Base-by-base conservation (phyloP, 2,329 filamentous ascomycete genomes). In the Aspergillus brunneoviolaceus region DNA sequence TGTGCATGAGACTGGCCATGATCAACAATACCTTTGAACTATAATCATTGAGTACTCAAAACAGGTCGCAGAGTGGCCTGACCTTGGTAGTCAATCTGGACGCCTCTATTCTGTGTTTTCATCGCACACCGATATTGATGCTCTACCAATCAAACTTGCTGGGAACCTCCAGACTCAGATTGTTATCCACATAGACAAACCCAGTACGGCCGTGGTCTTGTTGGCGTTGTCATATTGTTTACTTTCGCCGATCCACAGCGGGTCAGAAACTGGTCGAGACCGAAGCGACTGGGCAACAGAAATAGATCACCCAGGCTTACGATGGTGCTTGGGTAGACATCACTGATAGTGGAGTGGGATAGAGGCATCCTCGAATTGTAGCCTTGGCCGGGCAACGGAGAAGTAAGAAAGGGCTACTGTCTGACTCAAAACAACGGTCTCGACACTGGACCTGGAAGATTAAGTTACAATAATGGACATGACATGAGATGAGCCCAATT, bases 131-230 rank as follows among this genome's bases (percentile, higher is more conserved):
- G 39, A 45, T 45, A 45, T 5, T 45, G 39, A 19, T 45, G 39
- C 14, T 45, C 39, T 45, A 19, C 39, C 39, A 45, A 45, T 45
- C 14, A 45, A 6, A 7, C 16, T 19, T 7, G 0, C 39, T 45
- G 5, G 3, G 39, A 42, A 16, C 39, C 6, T 19, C 7, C 39
- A n/a, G 39, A 19, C 39, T 45, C 39, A 7, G 16, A 2, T 45
- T 4, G 39, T 16, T n/a, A 45, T 45, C 39, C 39, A 45, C 70
- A 79, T 87, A 59, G 87, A 89, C 65, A 80, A 70, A 60, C 52
- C 82, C 4, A 81, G 82, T 7, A 81, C 81, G 57, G 80, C 10
- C 42, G 14, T 23, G 42, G 27, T 19, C 19, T 49, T 49, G 45
- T 23, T 49, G 45, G 42, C 16, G 27, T 48, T 7, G 19, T 19